Conservation (phyloP, 768 basidiomycete genomes). For the Boletales sp. region DNA sequence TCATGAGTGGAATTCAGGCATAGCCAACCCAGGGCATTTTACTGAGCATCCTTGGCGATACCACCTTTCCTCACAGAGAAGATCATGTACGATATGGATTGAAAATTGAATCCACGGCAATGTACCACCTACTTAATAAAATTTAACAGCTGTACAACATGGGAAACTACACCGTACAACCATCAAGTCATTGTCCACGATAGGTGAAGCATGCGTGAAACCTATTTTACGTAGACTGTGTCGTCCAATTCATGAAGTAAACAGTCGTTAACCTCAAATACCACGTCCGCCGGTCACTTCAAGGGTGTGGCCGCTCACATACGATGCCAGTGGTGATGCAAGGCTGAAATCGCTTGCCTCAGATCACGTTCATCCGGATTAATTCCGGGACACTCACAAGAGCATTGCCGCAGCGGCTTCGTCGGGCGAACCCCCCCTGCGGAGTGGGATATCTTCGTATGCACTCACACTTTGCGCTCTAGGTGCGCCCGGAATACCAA, state of each 20-base stretch:
- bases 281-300: slow-evolving; percentile 82
- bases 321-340: slow-evolving; percentile 73
- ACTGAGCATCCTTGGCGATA: not conserved
- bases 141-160: not conserved
- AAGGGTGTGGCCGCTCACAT: slow-evolving; percentile 78
- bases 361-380: not conserved
- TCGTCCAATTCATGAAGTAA: not conserved
- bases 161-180: not conserved
- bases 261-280: slow-evolving; percentile 39
- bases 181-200: not conserved
- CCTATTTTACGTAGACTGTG: not conserved
- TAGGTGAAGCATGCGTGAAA: not conserved
- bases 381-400: slow-evolving; percentile 51
- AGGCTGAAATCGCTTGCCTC: slow-evolving; percentile 43
- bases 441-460: slow-evolving; percentile 58
- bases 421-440: slow-evolving; percentile 63
- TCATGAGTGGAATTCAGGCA: slow-evolving; percentile 1
- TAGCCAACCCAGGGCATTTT: not conserved
- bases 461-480: slow-evolving; percentile 33
- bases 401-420: slow-evolving; percentile 74
- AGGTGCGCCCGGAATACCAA: slow-evolving; percentile 58
- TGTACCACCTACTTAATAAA: not conserved
- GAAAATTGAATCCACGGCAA: too few relatives aligned
- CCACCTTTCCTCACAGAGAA: not conserved
- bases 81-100: too few relatives aligned